Evolutionary conservation across 2,329 filamentous ascomycete species (phyloP), one percentile per base, ranked within the genome.

Genomic region (Verticillium longisporum): DNA sequence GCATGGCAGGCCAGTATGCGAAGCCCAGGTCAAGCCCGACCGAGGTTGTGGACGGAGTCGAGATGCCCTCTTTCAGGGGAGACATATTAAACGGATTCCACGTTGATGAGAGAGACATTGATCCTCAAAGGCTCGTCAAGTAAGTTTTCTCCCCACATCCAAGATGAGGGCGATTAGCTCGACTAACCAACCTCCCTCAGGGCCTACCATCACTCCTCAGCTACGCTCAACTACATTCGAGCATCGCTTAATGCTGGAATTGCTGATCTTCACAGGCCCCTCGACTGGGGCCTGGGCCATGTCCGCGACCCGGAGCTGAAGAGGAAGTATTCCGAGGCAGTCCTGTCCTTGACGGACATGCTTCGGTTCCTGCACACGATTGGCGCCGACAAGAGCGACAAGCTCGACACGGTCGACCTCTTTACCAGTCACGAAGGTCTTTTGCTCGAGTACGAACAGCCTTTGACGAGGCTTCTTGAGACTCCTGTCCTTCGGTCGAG

Each of bases 1-100:
- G 95, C 63, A 97, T 98, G 87, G 95, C 95, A 13, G 95, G 95
- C 3, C 95, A 99, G 80, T 99, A 97, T 71, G 95, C 95, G 34
- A 99, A 99, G 77, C 95, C 94, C 2, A 83, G 95, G 61, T 97
- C 92, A 4, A 96, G 89, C 68, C 90, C 94, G 0, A 93, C 87
- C 41, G 95, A 99, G 78, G 83, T 87, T 1, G 79, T 96, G 58
- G 80, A 96, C 65, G 93, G 92, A 58, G 85, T 86, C 62, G 86
- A 92, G 70, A 89, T 97, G 60, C 90, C 91, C 4, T 95, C 91
- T 53, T 99, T 98, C 82, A 84, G 95, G 59, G 95, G 95, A 15
- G 95, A 99, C 68, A 98, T 98, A 63, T 82, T 99, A 65, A 99
- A 99, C 71, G 94, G 94, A 32, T 97, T 88, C 76, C 83, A 86